phyloP scores from a whole-genome alignment of 2,329 filamentous ascomycete species.

The Eutypa lata region DNA sequence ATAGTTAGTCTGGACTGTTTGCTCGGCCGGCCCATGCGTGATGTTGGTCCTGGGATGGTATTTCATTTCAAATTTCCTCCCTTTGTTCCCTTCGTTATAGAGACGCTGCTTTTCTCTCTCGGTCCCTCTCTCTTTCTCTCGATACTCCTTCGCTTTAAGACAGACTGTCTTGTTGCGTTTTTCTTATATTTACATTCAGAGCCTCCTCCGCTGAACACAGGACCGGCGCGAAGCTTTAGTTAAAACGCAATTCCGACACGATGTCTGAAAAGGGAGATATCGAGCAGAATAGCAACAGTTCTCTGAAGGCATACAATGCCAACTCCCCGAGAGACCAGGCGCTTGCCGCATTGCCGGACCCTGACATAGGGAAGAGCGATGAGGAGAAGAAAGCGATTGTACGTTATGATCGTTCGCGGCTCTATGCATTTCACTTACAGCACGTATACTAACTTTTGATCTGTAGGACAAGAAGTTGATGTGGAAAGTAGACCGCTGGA shows the following conservation, averaged over 20 bases:
- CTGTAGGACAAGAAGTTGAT: neutral
- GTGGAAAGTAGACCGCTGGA: neutral
- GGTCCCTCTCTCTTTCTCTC: neutral
- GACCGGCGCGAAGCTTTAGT: neutral
- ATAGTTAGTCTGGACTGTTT: neutral
- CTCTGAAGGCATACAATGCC: neutral
- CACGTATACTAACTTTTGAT: neutral
- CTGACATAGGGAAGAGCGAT: neutral
- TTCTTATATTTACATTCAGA: too few relatives aligned
- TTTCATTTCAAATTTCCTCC: neutral
- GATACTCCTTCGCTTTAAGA: too few relatives aligned
- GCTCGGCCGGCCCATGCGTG: neutral
- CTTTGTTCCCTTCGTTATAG: too few relatives aligned
- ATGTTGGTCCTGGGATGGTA: neutral
- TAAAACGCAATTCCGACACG: neutral
- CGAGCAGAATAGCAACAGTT: neutral
- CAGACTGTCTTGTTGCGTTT: too few relatives aligned
- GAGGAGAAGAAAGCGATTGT: neutral
- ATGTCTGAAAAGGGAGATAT: neutral
- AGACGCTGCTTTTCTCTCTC: neutral
- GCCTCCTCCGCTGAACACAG: too few relatives aligned
- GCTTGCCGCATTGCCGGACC: neutral
- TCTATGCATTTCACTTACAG: neutral
- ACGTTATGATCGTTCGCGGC: neutral
- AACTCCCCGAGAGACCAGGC: neutral